These are phyloP conservation scores for Thelonectria olida DNA, from an alignment of 2,329 filamentous ascomycete genomes.

Conservation along the genomic window DNA sequence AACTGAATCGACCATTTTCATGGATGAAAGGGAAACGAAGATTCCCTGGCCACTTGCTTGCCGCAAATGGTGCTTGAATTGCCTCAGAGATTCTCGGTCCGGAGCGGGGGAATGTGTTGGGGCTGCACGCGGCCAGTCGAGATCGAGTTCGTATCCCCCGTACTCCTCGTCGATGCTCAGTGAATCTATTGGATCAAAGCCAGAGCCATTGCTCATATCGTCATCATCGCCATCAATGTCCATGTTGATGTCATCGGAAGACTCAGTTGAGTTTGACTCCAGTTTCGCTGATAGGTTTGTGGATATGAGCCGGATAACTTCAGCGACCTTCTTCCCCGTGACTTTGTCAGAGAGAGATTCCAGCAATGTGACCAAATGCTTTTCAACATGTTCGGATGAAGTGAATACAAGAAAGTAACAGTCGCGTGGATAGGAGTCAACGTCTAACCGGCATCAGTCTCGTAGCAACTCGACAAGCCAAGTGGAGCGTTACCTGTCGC, in stretches of 20 bases:
- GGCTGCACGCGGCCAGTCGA: conserved; percentile 1
- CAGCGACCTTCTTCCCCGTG: conserved; percentile 41
- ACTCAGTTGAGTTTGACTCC: neutral
- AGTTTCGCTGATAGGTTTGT: conserved; percentile 25
- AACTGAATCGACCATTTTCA: conserved; percentile 53
- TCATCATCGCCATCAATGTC: neutral
- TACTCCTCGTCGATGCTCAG: conserved; percentile 24
- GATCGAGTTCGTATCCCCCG: conserved; percentile 27
- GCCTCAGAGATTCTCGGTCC: conserved; percentile 3
- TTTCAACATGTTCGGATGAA: conserved; percentile 46
- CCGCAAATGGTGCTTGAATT: conserved; percentile 52
- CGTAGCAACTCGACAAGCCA: neutral
- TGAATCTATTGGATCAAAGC: conserved; percentile 20
- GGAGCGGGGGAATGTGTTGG: neutral
- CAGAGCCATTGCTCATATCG: conserved; percentile 10
- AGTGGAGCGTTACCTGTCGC: conserved; percentile 42
- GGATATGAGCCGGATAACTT: conserved; percentile 29
- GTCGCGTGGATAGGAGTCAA: conserved; percentile 49
- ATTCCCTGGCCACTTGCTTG: conserved; percentile 72
- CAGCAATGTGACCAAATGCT: conserved; percentile 55
- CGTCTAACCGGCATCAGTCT: conserved; percentile 26
- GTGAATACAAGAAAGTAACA: conserved; percentile 56
- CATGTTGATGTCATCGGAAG: neutral
- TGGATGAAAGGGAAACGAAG: conserved; percentile 70
- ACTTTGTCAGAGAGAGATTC: conserved; percentile 47